A percentile compares a stretch with the other conserved stretches of the same genome.
These are phyloP conservation scores for Globisporangium spiculum DNA, from an alignment of 352 stramenopile species.

Conservation along the genomic window DNA sequence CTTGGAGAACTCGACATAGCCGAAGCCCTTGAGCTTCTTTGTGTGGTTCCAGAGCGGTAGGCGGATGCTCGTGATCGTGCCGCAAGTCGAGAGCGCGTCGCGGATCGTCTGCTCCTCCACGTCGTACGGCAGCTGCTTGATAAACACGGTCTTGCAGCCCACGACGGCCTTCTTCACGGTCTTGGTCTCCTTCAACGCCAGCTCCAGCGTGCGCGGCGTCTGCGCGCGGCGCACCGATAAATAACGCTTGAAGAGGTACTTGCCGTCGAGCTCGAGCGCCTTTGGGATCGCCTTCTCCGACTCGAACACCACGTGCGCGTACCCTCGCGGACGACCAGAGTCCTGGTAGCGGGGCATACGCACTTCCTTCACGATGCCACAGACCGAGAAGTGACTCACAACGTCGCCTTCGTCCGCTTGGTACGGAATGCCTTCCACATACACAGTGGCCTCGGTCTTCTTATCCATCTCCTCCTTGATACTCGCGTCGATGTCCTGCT, in stretches of 20 bases:
- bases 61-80: constrained; percentile 91
- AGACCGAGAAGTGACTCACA: constrained; percentile 86
- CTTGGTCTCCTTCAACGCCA: constrained; percentile 67
- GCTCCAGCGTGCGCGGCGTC: constrained; percentile 64
- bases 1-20: constrained; percentile 90
- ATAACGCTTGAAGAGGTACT: constrained; percentile 89
- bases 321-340: constrained; percentile 88
- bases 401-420: constrained; percentile 88
- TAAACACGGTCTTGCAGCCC: constrained; percentile 91
- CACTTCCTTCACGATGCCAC: constrained; percentile 89
- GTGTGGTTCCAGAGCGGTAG: constrained; percentile 93
- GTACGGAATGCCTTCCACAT: constrained; percentile 96
- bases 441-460: constrained; percentile 87
- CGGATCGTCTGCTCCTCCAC: constrained; percentile 83
- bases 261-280: constrained; percentile 84
- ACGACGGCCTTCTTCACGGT: constrained; percentile 66
- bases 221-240: constrained; percentile 85
- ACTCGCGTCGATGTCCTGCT: constrained; percentile 13
- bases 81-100: constrained; percentile 81
- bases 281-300: constrained; percentile 60
- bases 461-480: constrained; percentile 61
- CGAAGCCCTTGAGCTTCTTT: constrained; percentile 95
- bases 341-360: constrained; percentile 93
- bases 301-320: constrained; percentile 92
- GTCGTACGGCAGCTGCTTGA: constrained; percentile 95